Evolutionary conservation across 257 asterid species (phyloP), one percentile per base, ranked within the genome.

Genomic region (Solanum habrochaites): DNA sequence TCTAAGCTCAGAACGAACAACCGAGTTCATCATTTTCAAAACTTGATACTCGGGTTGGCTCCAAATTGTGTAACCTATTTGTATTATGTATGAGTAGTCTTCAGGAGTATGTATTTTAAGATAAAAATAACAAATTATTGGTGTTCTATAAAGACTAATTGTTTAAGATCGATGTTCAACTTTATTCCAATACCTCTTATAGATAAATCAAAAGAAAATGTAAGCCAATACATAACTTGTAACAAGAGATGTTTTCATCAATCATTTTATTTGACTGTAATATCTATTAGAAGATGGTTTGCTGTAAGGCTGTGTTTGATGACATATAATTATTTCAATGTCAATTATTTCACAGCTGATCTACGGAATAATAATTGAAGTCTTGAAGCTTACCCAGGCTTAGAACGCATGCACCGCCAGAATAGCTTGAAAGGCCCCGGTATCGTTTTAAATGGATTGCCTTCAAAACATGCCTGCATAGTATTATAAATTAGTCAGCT

Each of bases 381-480:
- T 58, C 21, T 81, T 49, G 29, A 49, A 86, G 81, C 91, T 11
- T 94, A 97, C 99, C 99, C 99, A 35, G 97, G 99, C 86, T 95
- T 95, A 15, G 99, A 95, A 37, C 96, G 95, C 99, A 97, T 97
- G 92, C 99, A 97, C 91, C 73, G 92, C 92, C 93, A 93, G 85
- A 97, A 97, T 42, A 96, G 93, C 95, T 94, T 97, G 93, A 93
- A 97, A 83, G 99, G 99, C 62, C 98, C 99, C 15, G 99, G 99
- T 88, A 97, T 89, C 64, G 99, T 97, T 91, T 93, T 97, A 88
- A 97, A 97, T 64, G 99, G 99, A 83, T 97, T 97, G 78, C 99
- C 99, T 91, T 97, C 99, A 85, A 95, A 97, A 86, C 97, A 93
- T 29, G 98, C 98, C 99, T 97, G 87, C 88, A 89, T 11, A 81